Evolutionary conservation across 495 filamentous ascomycete genomes (phyloP).

Genomic region (Bathelium albidoporum): DNA sequence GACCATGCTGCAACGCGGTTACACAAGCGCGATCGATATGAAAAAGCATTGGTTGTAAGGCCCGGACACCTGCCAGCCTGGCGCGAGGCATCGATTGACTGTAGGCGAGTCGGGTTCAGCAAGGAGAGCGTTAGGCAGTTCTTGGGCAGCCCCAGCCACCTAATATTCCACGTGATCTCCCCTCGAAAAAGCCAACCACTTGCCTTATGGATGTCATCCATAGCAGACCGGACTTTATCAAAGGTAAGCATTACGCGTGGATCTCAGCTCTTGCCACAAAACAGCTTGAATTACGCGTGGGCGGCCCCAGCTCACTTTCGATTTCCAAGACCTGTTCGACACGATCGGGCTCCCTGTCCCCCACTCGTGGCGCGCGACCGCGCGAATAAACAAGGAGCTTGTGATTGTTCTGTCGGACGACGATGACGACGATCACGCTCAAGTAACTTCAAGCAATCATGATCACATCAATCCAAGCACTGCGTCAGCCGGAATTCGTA

Average conservation of each 20-base stretch:
- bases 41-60: no score
- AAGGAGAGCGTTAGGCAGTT: no score
- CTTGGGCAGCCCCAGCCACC: not conserved
- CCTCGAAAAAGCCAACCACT: not conserved
- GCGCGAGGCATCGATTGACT: no score
- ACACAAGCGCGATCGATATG: no score
- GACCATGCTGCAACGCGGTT: no score
- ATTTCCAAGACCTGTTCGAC: not conserved
- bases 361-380: not conserved
- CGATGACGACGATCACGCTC: not conserved
- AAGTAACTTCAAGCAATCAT: not conserved
- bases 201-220: no score
- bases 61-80: no score
- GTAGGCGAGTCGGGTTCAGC: no score
- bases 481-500: not conserved
- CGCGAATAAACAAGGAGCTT: not conserved
- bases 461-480: not conserved
- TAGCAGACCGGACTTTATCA: not conserved
- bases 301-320: not conserved
- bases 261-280: not conserved
- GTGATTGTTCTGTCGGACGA: not conserved
- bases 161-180: not conserved
- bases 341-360: not conserved
- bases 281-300: not conserved
- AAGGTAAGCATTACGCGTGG: not conserved